These are phyloP conservation scores for Colletotrichum sojae DNA, from an alignment of 2,329 filamentous ascomycete species.

Conservation along the genomic window DNA sequence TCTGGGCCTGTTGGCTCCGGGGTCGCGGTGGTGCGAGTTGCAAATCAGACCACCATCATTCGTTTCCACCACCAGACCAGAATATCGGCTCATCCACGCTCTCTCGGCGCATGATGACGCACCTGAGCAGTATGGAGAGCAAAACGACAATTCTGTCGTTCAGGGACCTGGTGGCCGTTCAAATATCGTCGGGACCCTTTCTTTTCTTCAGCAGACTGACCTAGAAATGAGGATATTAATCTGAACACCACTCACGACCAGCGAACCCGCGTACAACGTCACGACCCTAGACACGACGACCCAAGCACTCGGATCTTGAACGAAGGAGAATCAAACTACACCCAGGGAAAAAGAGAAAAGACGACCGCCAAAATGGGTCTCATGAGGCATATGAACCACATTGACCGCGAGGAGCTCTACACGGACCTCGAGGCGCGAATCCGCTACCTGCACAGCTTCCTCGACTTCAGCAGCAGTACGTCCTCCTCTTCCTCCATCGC, in stretches of 20 bases:
- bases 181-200: constrained; percentile 32
- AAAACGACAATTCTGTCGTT: neutral
- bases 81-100: constrained; percentile 7
- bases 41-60: constrained; percentile 40
- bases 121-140: neutral
- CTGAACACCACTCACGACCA: neutral
- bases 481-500: constrained; percentile 17
- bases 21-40: constrained; percentile 33
- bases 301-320: too few relatives aligned
- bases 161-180: neutral
- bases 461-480: constrained; percentile 81
- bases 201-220: neutral
- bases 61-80: constrained; percentile 20
- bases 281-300: too few relatives aligned
- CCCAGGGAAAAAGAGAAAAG: neutral
- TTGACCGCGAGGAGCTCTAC: constrained; percentile 80
- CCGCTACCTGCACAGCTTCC: constrained; percentile 80
- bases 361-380: constrained; percentile 32
- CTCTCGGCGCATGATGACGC: constrained; percentile 40
- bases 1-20: too few relatives aligned
- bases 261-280: too few relatives aligned
- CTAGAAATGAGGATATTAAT: neutral
- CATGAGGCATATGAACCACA: constrained; percentile 63
- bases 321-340: neutral
- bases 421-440: constrained; percentile 78